These are phyloP conservation scores for Dictyostelium discoideum DNA, from an alignment of 78 protist species.

Conservation along the genomic window DNA sequence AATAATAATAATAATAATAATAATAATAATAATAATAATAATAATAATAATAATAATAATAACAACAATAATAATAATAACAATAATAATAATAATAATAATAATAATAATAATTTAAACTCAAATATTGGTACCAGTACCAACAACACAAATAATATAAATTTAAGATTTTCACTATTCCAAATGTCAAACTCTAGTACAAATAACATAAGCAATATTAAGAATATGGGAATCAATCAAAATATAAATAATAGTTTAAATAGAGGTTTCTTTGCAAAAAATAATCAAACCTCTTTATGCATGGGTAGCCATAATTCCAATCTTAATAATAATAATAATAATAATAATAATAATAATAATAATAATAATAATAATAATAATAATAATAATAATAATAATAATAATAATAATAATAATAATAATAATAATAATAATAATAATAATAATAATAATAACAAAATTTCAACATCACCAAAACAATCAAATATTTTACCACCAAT, in stretches of 20 bases:
- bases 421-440: too few species aligned
- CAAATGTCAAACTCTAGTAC: neutral
- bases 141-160: neutral
- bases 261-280: neutral
- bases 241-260: neutral
- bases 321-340: neutral
- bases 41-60: neutral
- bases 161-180: neutral
- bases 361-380: too few species aligned
- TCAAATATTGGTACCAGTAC: neutral
- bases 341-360: neutral
- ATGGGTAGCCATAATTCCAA: neutral
- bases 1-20: neutral
- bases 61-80: neutral
- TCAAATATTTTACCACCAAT: constrained; percentile 29
- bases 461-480: constrained; percentile 19
- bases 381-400: neutral
- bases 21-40: neutral
- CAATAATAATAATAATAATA: neutral
- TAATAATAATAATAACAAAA: neutral
- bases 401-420: too few species aligned
- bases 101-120: neutral
- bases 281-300: neutral
- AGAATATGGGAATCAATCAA: neutral
- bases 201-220: neutral